Conservation (phyloP, 2,329 filamentous ascomycete genomes). For the Fusarium albidum region DNA sequence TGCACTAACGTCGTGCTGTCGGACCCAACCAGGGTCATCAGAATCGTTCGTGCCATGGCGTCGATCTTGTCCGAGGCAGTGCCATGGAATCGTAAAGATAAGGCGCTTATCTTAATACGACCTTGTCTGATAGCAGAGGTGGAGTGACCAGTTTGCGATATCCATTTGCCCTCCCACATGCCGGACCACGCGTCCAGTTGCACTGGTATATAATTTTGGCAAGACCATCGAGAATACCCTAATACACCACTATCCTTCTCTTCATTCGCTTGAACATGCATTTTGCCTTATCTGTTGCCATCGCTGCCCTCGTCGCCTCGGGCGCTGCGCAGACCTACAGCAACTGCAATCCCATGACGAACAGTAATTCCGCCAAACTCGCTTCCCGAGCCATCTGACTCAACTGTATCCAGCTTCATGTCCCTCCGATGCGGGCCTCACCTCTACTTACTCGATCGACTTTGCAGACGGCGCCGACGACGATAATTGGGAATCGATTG, state of each 20-base stretch:
- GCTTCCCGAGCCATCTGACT: not conserved
- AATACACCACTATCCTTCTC: not conserved
- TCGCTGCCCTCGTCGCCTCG: constrained; percentile 25
- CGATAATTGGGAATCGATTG: constrained; percentile 30
- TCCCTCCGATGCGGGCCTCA: constrained; percentile 17
- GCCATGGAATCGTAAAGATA: too few species aligned
- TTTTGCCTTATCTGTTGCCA: constrained; percentile 9
- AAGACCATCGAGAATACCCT: too few species aligned
- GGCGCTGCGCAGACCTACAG: constrained; percentile 26
- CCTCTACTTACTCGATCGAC: constrained; percentile 30
- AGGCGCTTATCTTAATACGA: too few species aligned
- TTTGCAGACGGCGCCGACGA: constrained; percentile 34
- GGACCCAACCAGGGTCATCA: too few species aligned
- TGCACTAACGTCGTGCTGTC: too few species aligned
- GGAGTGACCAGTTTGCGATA: not conserved
- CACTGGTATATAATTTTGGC: not conserved
- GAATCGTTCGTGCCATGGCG: too few species aligned
- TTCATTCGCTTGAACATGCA: constrained; percentile 4
- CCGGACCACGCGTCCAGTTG: not conserved
- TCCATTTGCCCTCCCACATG: not conserved
- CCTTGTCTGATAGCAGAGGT: not conserved
- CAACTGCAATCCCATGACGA: constrained; percentile 31
- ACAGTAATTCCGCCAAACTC: constrained; percentile 18
- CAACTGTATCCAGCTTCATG: constrained; percentile 19
- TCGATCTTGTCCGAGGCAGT: too few species aligned